These are phyloP conservation scores for Chrysosphaeria jannelii DNA, from an alignment of 2,329 filamentous ascomycete genomes.

Conservation along the genomic window DNA sequence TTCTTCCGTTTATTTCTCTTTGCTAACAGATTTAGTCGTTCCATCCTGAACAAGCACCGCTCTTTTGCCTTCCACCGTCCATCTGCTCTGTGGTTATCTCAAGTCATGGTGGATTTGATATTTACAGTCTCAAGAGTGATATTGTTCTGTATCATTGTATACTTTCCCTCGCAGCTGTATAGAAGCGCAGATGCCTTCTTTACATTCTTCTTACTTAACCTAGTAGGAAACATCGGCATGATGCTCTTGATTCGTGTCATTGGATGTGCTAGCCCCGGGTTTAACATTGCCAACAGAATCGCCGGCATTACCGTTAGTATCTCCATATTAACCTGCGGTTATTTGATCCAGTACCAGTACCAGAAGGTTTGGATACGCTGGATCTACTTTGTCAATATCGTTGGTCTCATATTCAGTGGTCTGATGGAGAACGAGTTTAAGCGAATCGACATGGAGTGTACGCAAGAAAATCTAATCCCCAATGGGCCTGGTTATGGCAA, in stretches of 20 bases:
- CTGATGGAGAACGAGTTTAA: conserved; percentile 24
- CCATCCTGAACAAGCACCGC: conserved; percentile 71
- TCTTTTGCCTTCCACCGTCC: conserved; percentile 76
- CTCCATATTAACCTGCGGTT: conserved; percentile 25
- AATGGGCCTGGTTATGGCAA: conserved; percentile 19
- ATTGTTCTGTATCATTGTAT: conserved; percentile 49
- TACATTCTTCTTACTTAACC: conserved; percentile 53
- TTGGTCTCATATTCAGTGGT: conserved; percentile 30
- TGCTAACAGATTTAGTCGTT: conserved; percentile 53
- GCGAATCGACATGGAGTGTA: conserved; percentile 20
- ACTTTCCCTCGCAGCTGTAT: conserved; percentile 65
- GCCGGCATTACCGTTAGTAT: conserved; percentile 29
- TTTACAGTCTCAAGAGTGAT: conserved; percentile 49
- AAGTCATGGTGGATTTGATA: conserved; percentile 61
- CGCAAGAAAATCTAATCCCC: conserved; percentile 8
- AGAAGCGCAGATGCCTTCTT: conserved; percentile 52
- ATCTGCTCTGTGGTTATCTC: conserved; percentile 55
- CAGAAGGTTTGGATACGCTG: conserved; percentile 26
- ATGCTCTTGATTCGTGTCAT: conserved; percentile 67
- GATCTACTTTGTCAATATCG: conserved; percentile 33
- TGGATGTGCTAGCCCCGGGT: conserved; percentile 37
- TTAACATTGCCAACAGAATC: conserved; percentile 30
- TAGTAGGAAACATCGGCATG: conserved; percentile 45
- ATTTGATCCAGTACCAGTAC: conserved; percentile 3
- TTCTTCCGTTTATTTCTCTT: conserved; percentile 51